Base-by-base conservation (phyloP, 495 filamentous ascomycete species). In the Pseudoneurospora amorphoporcata region DNA sequence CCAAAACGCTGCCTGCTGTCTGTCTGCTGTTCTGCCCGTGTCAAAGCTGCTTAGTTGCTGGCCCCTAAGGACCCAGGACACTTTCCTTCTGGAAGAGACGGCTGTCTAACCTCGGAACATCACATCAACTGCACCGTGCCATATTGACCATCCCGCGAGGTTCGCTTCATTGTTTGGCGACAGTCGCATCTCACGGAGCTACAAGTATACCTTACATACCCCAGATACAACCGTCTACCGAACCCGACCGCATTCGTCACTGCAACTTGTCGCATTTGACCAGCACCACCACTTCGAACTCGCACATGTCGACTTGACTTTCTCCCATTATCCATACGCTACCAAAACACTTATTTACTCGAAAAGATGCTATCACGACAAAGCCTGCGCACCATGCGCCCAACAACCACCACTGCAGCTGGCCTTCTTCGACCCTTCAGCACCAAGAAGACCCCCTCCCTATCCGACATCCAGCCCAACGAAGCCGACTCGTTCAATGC, bases 401-500 rank as follows among this genome's bases (percentile, higher is more conserved):
- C 75, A 16, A 43, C 73, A 77, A 77, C 77, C 73, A 74, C 84
- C 74, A 80, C 84, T 65, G 72, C 71, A 74, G 79, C 68, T 40
- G 17, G 69, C 19, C 39, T 32, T 45, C 41, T 32, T 45, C 41
- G 72, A 40, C 43, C 88, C 39, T 89, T 95, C 79, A 85, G 85
- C 73, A 88, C 88, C 58, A 80, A 86, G 74, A 86, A 87, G 70
- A 82, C 91, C 65, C 95, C 96, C n/a, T 89, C 91, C 38, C 86
- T 99, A 32, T 90, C 92, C 76, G 94, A 98, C 83, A 88, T 99
- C 80, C 89, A 89, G 69, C 83, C 84, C 8, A 82, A 82, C 47
- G 87, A 88, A 61, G 90, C 90, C 47, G 84, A 88, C 41, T 84
- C 86, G 41, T 99, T 97, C 87, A 91, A 91, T 79, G 84, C 87